Percentiles rank a stretch among this genome's conserved stretches.
Conservation (phyloP, 2,329 filamentous ascomycete genomes). For the Lomentospora prolificans region DNA sequence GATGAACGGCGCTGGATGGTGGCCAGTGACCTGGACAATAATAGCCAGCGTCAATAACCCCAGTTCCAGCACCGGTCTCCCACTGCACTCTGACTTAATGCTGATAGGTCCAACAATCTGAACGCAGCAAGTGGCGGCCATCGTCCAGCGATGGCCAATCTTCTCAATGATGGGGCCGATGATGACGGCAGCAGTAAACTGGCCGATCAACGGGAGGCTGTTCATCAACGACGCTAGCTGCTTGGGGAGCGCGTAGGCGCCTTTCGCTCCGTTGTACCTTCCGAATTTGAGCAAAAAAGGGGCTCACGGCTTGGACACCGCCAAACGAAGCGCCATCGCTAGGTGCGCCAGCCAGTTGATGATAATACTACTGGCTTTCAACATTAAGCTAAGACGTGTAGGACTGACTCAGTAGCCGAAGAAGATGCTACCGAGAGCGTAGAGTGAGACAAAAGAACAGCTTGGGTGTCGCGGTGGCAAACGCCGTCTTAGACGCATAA, state of each 20-base stretch:
- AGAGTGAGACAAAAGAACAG: constrained; percentile 12
- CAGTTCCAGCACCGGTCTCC: background rate
- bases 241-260: constrained; percentile 8
- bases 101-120: constrained; percentile 13
- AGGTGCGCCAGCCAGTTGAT: too few relatives aligned
- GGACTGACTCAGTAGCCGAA: constrained; percentile 9
- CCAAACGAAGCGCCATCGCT: constrained; percentile 13
- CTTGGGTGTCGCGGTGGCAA: constrained; percentile 10
- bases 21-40: background rate
- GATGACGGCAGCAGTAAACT: constrained; percentile 11
- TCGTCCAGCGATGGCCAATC: constrained; percentile 11
- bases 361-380: too few relatives aligned
- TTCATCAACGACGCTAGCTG: constrained; percentile 11
- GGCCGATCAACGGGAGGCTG: constrained; percentile 10
- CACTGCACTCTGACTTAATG: background rate
- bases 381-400: background rate
- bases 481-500: constrained; percentile 12
- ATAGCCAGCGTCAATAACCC: background rate
- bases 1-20: background rate
- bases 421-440: constrained; percentile 14
- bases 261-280: constrained; percentile 6
- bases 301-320: constrained; percentile 13
- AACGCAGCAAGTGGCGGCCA: constrained; percentile 12
- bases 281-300: constrained; percentile 12
- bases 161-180: constrained; percentile 13